Conservation (phyloP, 2,329 filamentous ascomycete species). For the Tolypocladium tropicale region DNA sequence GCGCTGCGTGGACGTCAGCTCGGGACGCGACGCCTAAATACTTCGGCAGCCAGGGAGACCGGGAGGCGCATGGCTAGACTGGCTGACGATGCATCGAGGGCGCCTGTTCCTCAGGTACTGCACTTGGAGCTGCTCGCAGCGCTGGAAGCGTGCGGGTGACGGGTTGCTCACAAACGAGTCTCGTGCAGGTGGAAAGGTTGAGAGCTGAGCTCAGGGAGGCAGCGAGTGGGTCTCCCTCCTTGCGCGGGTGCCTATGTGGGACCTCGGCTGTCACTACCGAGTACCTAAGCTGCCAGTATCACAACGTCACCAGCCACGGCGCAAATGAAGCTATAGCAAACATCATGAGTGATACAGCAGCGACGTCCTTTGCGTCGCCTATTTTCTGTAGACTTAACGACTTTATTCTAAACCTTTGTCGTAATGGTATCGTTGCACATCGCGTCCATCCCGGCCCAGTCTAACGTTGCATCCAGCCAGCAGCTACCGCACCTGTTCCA, state of each 20-base stretch:
- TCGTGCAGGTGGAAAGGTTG: no score
- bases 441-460: not conserved
- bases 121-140: not conserved
- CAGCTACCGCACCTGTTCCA: constrained; percentile 16
- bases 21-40: constrained; percentile 4
- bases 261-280: not conserved
- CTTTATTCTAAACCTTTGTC: not conserved
- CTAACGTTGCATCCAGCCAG: not conserved
- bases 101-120: not conserved
- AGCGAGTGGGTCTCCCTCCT: no score
- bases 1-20: constrained; percentile 1
- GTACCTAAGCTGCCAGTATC: no score
- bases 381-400: not conserved
- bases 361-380: not conserved
- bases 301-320: not conserved
- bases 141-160: not conserved
- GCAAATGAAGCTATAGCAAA: not conserved
- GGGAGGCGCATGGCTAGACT: constrained; percentile 17
- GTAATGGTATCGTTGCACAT: not conserved
- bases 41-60: constrained; percentile 4
- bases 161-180: no score
- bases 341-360: not conserved
- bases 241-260: not conserved
- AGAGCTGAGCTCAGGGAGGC: not conserved
- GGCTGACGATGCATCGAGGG: constrained; percentile 9